Base-by-base conservation (phyloP, 2,329 filamentous ascomycete species). In the Aspergillus latus region DNA sequence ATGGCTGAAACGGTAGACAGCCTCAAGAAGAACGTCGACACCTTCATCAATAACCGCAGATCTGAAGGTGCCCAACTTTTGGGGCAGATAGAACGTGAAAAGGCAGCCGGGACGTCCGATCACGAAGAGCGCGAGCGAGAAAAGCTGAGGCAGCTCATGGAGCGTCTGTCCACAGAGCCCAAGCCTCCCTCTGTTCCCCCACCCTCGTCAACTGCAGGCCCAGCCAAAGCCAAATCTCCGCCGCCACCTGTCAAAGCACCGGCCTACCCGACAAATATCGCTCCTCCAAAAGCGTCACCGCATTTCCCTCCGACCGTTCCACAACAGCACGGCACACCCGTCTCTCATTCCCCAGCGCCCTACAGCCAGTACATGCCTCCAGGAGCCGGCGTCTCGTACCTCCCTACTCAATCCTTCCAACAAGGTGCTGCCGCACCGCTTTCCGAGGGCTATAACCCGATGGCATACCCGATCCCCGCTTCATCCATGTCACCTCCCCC, bases 1-100 rank as follows among this genome's bases (percentile, higher is more conserved):
- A 99, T 97, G 92, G 89, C 88, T 66, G 92, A 97, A 62, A 97
- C 92, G 0, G 91, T 95, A 0, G 89, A 93, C 63, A 96, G 90
- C 69, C 78, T 97, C 40, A 86, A 92, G 66, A 94, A 96, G 82
- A 99, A 99, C 66, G 94, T 99, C 1, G 93, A 97, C 63, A 89
- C 89, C 0, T 99, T 99, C 74, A 92, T 99, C 62, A 95, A 92
- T 77, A 99, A 99, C 72, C 85, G 94, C 50, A 82, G 92, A 58
- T 88, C 90, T 0, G 94, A 99, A 77, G 94, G 94, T 3, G 90
- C 91, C 0, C 90, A 96, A 70, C 82, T 99, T 4, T 83, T 99
- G 36, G 86, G 85, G 64, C 88, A 92, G 64, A 99, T 99, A 61
- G 92, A 96, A 72, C 86, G 89, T 63, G 86, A 88, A 49, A 88